phyloP scores from a whole-genome alignment of 1,139 yeast genomes.

The Pichia norvegensis region DNA sequence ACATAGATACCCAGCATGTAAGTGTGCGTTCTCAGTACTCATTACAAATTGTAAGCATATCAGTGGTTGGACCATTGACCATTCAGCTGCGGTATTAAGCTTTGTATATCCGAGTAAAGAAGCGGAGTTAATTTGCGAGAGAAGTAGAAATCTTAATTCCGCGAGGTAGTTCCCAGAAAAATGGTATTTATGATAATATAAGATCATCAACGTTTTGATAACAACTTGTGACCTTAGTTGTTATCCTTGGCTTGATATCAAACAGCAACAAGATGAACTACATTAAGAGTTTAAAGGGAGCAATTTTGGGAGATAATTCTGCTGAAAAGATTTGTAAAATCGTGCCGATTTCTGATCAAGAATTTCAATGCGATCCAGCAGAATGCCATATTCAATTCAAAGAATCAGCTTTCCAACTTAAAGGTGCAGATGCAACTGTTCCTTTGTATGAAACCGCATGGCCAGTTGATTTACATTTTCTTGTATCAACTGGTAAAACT shows the following conservation, averaged over 20 bases:
- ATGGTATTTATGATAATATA: no score
- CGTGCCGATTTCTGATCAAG: constrained; percentile 27
- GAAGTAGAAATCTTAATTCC: no score
- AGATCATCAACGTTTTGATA: neutral
- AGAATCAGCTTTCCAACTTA: constrained; percentile 42
- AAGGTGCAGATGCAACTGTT: constrained; percentile 31
- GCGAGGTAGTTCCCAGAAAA: no score
- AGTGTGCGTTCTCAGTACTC: no score
- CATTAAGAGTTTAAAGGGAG: constrained; percentile 5
- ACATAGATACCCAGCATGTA: no score
- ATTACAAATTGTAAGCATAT: no score
- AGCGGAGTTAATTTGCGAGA: no score
- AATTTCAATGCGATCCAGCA: constrained; percentile 37
- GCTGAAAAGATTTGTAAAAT: constrained; percentile 16
- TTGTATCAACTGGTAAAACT: constrained; percentile 73
- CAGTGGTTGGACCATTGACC: no score
- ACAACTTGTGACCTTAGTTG: no score
- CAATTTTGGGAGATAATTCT: constrained; percentile 8
- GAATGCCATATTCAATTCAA: constrained; percentile 50
- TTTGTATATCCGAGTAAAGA: no score
- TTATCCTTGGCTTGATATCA: no score
- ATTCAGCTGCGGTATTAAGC: no score
- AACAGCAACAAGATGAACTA: constrained; percentile 7
- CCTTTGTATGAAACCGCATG: constrained; percentile 66
- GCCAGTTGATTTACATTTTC: constrained; percentile 60